These are phyloP conservation scores for Thermothelomyces thermophilus DNA, from an alignment of 2,329 filamentous ascomycete genomes.

Conservation along the genomic window DNA sequence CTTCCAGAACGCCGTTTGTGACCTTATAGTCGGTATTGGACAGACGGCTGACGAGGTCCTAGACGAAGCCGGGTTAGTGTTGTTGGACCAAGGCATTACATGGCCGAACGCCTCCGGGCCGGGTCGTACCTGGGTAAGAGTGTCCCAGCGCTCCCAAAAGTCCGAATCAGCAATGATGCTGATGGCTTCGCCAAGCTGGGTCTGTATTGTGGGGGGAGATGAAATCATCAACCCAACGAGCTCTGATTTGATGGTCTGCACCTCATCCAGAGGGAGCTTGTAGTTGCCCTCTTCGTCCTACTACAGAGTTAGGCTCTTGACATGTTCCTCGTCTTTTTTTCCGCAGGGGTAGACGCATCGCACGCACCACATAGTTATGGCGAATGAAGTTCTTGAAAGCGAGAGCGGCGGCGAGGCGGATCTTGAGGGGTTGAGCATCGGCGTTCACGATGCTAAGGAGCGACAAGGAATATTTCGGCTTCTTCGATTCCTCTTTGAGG, in stretches of 20 bases:
- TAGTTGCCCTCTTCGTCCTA: conserved; percentile 90
- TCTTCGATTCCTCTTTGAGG: conserved; percentile 71
- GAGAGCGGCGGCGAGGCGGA: conserved; percentile 78
- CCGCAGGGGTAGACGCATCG: background rate
- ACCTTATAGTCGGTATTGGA: conserved; percentile 73
- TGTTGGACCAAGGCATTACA: background rate
- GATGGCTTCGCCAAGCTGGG: conserved; percentile 92
- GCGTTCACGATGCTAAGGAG: conserved; percentile 87
- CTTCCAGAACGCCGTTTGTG: conserved; percentile 92
- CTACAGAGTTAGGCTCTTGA: conserved; percentile 8
- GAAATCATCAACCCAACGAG: conserved; percentile 95
- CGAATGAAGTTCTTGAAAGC: conserved; percentile 99
- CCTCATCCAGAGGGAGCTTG: conserved; percentile 76
- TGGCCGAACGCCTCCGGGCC: background rate
- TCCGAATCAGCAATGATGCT: conserved; percentile 97
- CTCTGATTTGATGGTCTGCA: conserved; percentile 85
- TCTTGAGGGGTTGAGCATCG: conserved; percentile 64
- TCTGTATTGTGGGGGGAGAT: conserved; percentile 78
- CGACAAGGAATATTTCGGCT: conserved; percentile 78
- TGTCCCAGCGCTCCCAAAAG: conserved; percentile 94
- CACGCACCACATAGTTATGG: conserved; percentile 75
- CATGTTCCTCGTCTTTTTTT: background rate
- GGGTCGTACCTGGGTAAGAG: conserved; percentile 67
- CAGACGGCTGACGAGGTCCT: conserved; percentile 84
- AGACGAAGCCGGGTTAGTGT: conserved; percentile 1